Conservation (phyloP, 176 grass and related monocot genomes). For the Poa annua region DNA sequence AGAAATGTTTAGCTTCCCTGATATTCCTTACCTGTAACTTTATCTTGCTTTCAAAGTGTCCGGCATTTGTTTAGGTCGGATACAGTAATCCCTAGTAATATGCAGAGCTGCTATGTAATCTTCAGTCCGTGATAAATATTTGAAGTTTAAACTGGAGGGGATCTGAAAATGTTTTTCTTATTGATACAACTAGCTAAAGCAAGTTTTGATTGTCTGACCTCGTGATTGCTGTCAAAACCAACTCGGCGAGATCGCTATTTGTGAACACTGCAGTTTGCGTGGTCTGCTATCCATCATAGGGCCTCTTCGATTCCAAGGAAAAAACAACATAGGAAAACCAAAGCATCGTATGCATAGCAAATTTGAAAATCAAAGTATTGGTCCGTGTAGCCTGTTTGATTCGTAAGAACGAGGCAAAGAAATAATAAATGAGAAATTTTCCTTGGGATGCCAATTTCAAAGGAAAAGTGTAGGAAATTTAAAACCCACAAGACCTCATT, state of each 20-base stretch:
- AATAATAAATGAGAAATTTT: too few relatives aligned
- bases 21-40: background rate
- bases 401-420: too few relatives aligned
- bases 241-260: background rate
- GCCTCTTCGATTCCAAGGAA: too few relatives aligned
- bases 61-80: background rate
- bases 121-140: background rate
- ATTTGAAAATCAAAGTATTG: too few relatives aligned
- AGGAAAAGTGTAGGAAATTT: too few relatives aligned
- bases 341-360: too few relatives aligned
- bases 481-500: too few relatives aligned
- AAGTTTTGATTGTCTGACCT: background rate
- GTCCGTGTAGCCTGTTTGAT: too few relatives aligned
- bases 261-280: background rate
- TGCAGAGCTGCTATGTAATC: constrained; percentile 25
- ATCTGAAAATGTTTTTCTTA: background rate
- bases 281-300: background rate
- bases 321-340: too few relatives aligned
- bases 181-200: background rate
- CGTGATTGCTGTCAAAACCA: background rate
- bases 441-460: too few relatives aligned
- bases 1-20: constrained; percentile 11
- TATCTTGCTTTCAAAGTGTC: constrained; percentile 16
- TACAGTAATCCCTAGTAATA: background rate
- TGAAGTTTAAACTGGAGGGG: background rate